These are phyloP conservation scores for Solanum neorickii DNA, from an alignment of 257 asterid genomes.

Conservation along the genomic window DNA sequence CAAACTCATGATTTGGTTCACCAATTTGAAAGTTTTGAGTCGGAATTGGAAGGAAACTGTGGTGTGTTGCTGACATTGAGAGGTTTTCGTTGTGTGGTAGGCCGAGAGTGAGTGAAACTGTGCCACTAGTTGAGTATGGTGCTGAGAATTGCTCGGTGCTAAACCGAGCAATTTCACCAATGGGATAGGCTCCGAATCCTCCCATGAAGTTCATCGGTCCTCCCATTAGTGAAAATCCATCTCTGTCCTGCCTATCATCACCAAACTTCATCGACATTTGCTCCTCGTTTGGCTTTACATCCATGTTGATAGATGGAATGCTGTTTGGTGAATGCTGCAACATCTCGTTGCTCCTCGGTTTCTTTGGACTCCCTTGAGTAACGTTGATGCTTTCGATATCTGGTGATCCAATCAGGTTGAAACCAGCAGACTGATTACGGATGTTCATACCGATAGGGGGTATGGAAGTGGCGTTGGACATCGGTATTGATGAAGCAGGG, in stretches of 20 bases:
- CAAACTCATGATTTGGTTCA: conserved; percentile 31
- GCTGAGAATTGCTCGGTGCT: conserved; percentile 57
- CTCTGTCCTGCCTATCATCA: conserved; percentile 49
- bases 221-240: conserved; percentile 55
- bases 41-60: conserved; percentile 48
- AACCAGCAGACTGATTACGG: conserved; percentile 31
- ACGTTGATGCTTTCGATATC: conserved; percentile 36
- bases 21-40: conserved; percentile 44
- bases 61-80: conserved; percentile 57
- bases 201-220: conserved; percentile 82
- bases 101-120: conserved; percentile 81
- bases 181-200: conserved; percentile 76
- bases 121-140: conserved; percentile 50
- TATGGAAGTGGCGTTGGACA: conserved; percentile 19
- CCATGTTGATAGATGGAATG: conserved; percentile 35
- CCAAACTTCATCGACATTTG: conserved; percentile 39
- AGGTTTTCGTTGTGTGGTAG: conserved; percentile 80
- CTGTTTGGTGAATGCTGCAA: conserved; percentile 22
- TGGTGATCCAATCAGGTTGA: conserved; percentile 55
- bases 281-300: conserved; percentile 30
- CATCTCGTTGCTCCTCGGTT: conserved; percentile 39
- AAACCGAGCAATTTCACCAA: conserved; percentile 60
- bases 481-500: conserved; percentile 10
- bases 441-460: conserved; percentile 29
- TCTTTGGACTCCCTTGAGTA: conserved; percentile 64